Evolutionary conservation across 2,329 filamentous ascomycete genomes (phyloP), one percentile per base, ranked within the genome.

Genomic region (Arthrocladium fulminans): DNA sequence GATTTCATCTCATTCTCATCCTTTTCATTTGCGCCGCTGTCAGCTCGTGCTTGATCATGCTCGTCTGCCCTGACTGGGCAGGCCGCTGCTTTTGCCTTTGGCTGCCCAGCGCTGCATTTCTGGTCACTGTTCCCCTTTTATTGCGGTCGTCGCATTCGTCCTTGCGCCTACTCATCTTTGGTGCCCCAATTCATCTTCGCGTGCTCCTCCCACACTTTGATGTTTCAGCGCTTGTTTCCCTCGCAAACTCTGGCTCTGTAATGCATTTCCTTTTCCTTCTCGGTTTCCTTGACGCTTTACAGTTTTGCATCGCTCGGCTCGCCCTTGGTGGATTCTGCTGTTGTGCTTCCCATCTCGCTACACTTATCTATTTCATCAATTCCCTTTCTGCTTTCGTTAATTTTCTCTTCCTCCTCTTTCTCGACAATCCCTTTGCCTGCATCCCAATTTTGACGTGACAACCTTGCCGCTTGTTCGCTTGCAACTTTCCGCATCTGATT

Each of bases 141-240:
- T 15, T 37, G 19, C 13, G 17, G 10, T 44, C 22, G 41, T 32
- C 41, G 27, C 24, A 23, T 44, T 44, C 13, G 39, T 27, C 24
- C n/a, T 12, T 44, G 41, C 20, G 24, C 22, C n/a, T 13, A 24
- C 30, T 6, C 10, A 15, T 15, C 13, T 15, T 35, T 35, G 32
- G 13, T 35, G 32, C 37, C 38, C 45, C 32, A 20, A 43, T 24
- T 32, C 38, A 45, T 55, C 45, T 38, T 51, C 47, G 42, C 43
- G 32, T 35, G 32, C 32, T 41, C 39, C 44, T 37, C 54, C 41
- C 27, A 46, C 47, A n/a, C n/a, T n/a, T 35, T 5, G 7, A 35
- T 35, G 10, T 35, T 35, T 47, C 40, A 39, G 48, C 45, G 38
- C 20, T 35, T 37, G 38, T 34, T 44, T 45, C 38, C 39, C 44